Conservation (phyloP, 176 grass and related monocot species). For the Triticum urartu region DNA sequence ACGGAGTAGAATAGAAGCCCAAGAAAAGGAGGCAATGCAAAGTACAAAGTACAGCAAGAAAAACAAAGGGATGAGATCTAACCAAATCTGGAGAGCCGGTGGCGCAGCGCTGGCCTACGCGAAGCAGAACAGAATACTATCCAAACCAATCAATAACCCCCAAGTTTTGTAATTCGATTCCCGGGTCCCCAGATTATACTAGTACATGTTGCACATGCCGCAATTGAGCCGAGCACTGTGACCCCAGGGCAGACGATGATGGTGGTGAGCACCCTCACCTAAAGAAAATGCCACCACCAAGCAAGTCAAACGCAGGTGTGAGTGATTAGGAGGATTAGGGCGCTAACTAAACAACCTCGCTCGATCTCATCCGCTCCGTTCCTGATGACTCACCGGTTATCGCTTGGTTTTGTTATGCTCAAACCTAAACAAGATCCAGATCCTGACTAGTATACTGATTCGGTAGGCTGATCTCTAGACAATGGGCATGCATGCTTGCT, state of each 20-base stretch:
- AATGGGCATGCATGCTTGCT: neutral
- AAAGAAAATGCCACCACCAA: neutral
- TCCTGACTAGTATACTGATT: constrained; percentile 10
- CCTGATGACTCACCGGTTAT: neutral
- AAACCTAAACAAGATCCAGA: neutral
- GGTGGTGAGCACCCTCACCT: neutral
- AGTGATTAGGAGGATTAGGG: neutral
- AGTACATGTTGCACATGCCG: constrained; percentile 35
- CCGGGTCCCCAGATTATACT: neutral
- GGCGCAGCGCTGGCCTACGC: neutral
- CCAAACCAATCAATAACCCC: neutral
- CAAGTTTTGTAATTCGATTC: neutral
- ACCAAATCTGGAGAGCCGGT: constrained; percentile 4
- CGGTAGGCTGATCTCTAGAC: neutral
- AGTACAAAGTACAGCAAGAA: neutral
- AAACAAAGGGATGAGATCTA: neutral
- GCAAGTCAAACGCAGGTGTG: constrained; percentile 13
- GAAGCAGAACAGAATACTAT: neutral
- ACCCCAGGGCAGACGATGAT: neutral
- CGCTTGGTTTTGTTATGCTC: neutral
- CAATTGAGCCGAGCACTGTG: neutral
- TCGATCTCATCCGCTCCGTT: constrained; percentile 18
- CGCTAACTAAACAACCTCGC: neutral
- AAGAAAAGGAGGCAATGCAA: neutral
- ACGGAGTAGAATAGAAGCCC: neutral